These are phyloP conservation scores for Tuber calosporum DNA, from an alignment of 495 filamentous ascomycete genomes.

Conservation along the genomic window DNA sequence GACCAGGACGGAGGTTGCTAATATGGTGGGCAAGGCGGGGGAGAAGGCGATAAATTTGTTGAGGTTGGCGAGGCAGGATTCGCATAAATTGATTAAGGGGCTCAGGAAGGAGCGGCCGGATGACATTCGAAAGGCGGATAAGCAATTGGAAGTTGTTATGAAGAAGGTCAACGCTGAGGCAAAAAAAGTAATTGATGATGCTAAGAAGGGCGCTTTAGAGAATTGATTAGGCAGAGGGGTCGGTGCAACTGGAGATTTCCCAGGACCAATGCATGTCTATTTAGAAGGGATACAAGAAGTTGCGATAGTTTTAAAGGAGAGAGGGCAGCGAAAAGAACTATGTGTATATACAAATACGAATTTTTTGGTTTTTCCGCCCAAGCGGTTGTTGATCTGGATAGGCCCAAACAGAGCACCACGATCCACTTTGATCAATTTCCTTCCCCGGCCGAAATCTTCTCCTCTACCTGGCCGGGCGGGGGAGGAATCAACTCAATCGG, in stretches of 20 bases:
- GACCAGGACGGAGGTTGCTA: conserved; percentile 14
- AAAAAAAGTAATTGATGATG: conserved; percentile 36
- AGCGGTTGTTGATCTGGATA: background rate
- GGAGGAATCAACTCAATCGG: background rate
- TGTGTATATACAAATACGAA: background rate
- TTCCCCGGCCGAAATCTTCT: background rate
- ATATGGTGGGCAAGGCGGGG: conserved; percentile 23
- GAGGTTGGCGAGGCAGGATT: conserved; percentile 33
- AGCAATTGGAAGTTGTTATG: conserved; percentile 39
- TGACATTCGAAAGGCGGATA: conserved; percentile 39
- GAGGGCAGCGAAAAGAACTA: background rate
- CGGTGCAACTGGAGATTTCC: background rate
- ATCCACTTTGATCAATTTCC: background rate
- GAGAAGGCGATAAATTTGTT: conserved; percentile 37
- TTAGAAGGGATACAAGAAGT: background rate
- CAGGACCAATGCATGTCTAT: background rate
- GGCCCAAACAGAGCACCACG: background rate
- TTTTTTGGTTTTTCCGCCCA: background rate
- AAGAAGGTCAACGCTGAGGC: conserved; percentile 27
- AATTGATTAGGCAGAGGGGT: background rate
- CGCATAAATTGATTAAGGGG: conserved; percentile 34
- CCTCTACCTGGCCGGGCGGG: background rate
- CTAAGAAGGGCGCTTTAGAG: conserved; percentile 32
- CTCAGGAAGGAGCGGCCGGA: conserved; percentile 27
- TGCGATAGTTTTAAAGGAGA: background rate